A percentile compares a stretch with the other conserved stretches of the same genome.
phyloP scores from a whole-genome alignment of 1,139 yeast species.

The Fermentozyma sake region DNA sequence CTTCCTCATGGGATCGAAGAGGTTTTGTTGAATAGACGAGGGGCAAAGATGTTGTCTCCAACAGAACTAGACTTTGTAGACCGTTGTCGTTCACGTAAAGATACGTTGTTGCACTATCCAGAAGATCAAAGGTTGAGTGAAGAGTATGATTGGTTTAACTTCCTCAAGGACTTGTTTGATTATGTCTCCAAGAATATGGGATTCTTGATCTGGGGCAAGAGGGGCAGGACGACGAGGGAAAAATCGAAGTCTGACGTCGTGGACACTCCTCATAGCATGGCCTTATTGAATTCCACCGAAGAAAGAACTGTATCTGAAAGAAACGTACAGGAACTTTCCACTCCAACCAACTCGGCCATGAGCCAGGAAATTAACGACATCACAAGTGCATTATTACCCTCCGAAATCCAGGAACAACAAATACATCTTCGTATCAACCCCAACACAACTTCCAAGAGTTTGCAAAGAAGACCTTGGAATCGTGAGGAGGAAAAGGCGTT shows the following conservation, averaged over 20 bases:
- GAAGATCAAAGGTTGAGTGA: constrained; percentile 44
- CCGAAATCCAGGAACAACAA: constrained; percentile 46
- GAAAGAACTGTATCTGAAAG: constrained; percentile 1
- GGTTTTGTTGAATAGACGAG: constrained; percentile 45
- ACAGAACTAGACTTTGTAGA: constrained; percentile 68
- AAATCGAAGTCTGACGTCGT: constrained; percentile 5
- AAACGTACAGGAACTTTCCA: constrained; percentile 1
- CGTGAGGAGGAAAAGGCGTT: constrained; percentile 84
- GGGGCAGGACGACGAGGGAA: constrained; percentile 31
- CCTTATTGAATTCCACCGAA: constrained; percentile 10
- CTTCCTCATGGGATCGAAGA: constrained; percentile 67
- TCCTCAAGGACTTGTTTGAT: constrained; percentile 69
- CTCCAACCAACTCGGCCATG: constrained; percentile 8
- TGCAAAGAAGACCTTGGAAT: constrained; percentile 74
- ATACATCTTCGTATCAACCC: constrained; percentile 36
- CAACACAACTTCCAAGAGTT: constrained; percentile 20
- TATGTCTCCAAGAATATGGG: constrained; percentile 76
- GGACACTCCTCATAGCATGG: constrained; percentile 25
- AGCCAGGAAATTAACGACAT: constrained; percentile 19
- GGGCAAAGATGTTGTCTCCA: constrained; percentile 47
- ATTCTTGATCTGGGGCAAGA: constrained; percentile 65
- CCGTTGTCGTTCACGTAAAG: constrained; percentile 67
- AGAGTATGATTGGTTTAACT: constrained; percentile 71
- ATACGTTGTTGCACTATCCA: constrained; percentile 48
- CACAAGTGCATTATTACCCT: constrained; percentile 35